Percentiles rank a stretch among this genome's conserved stretches.
These are phyloP conservation scores for Pythium oligandrum DNA, from an alignment of 352 stramenopile species.

Conservation along the genomic window DNA sequence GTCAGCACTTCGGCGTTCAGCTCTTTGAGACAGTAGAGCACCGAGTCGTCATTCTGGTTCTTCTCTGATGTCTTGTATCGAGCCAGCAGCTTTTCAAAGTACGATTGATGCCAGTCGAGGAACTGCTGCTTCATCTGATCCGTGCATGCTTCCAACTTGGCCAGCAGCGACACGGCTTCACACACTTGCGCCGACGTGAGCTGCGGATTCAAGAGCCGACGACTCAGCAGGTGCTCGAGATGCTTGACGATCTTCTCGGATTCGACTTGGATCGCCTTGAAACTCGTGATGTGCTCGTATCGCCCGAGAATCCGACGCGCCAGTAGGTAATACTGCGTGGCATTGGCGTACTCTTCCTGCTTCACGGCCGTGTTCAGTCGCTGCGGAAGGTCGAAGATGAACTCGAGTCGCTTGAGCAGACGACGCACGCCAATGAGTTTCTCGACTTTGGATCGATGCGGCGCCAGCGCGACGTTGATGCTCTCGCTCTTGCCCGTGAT, in stretches of 20 bases:
- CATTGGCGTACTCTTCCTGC: conserved; percentile 84
- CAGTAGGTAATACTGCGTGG: conserved; percentile 85
- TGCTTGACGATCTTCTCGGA: conserved; percentile 83
- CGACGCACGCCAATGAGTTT: conserved; percentile 96
- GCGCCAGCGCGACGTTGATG: conserved; percentile 86
- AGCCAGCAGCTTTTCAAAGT: conserved; percentile 55
- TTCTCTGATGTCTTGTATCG: conserved; percentile 30
- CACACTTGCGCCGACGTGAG: conserved; percentile 61
- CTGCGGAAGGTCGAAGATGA: conserved; percentile 95
- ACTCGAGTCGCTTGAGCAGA: conserved; percentile 95
- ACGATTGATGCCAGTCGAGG: conserved; percentile 74
- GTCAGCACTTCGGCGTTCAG: conserved; percentile 48
- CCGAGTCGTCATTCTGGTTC: conserved; percentile 27
- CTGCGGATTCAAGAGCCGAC: conserved; percentile 39
- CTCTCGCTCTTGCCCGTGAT: conserved; percentile 83
- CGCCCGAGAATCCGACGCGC: conserved; percentile 78
- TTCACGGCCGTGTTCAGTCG: conserved; percentile 80
- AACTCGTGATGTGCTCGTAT: conserved; percentile 88
- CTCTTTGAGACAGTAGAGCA: conserved; percentile 50
- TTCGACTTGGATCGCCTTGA: conserved; percentile 86
- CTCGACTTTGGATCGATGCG: conserved; percentile 88
- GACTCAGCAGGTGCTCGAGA: conserved; percentile 57
- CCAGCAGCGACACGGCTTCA: conserved; percentile 53
- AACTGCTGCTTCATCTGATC: conserved; percentile 82
- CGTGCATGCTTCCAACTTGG: conserved; percentile 61